Base-by-base conservation (phyloP, 805 yeast species). In the Suhomyces sp. region DNA sequence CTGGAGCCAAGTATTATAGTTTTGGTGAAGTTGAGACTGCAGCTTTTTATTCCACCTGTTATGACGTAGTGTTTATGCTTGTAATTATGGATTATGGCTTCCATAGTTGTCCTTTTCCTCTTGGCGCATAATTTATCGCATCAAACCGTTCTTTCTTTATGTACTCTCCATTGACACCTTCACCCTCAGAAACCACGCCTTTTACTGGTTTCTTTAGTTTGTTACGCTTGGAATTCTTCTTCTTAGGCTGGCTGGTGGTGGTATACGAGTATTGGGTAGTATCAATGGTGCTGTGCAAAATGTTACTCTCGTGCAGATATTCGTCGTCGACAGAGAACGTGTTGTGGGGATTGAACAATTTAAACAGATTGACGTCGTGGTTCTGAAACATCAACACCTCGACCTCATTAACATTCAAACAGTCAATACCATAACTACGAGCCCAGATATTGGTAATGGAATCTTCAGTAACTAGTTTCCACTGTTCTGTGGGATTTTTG, bases 401-500 rank as follows among this genome's bases (percentile, higher is more conserved):
- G 1, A 83, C 83, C 58, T 81, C 81, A 52, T 76, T 76, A 53
- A 84, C 68, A 58, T 77, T 72, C 66, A 83, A 57, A 57, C 84
- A 77, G 47, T 75, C 73, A 58, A 87, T 64, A n/a, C 84, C 78
- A 60, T 73, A 76, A 65, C 87, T 70, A 55, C 69, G 66, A 47
- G 81, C 71, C 90, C 88, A 78, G 44, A 78, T 73, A 52, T 71
- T 69, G 13, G 84, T 77, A 3, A 76, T 72, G 2, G 76, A 62
- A 58, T 85, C 89, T 63, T 87, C 93, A 5, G 89, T 79, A 5
- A 86, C 74, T 23, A 86, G 66, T 23, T 72, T 70, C 91, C 91
- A 87, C 35, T 74, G 67, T 27, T 65, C 65, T 3, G 47, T 50
- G 22, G 57, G 55, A n/a, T 60, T 35, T 6, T 46, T 46, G 40